Conservation (phyloP, 306 rosid genomes). For the Cucurbita moschata region DNA sequence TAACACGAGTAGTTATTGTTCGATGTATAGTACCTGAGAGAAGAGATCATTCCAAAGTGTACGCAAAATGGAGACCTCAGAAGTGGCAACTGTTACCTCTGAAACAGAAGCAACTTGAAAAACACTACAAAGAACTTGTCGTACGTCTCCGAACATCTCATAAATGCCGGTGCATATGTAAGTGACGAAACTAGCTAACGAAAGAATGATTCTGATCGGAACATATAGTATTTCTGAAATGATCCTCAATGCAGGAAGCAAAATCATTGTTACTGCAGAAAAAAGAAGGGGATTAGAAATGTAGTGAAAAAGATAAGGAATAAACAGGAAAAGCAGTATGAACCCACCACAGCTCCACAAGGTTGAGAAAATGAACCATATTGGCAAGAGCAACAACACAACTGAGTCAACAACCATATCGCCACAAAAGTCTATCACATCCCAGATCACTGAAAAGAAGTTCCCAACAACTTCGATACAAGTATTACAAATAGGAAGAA, state of each 20-base stretch:
- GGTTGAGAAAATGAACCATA: conserved; percentile 42
- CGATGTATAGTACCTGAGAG: conserved; percentile 47
- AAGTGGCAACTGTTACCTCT: conserved; percentile 39
- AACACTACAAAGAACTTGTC: conserved; percentile 41
- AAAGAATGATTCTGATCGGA: conserved; percentile 47
- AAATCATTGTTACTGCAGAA: conserved; percentile 42
- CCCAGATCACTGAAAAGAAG: conserved; percentile 43
- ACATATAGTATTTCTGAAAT: conserved; percentile 53
- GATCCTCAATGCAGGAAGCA: conserved; percentile 59
- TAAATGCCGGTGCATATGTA: conserved; percentile 18
- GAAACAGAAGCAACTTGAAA: conserved; percentile 59
- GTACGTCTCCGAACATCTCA: conserved; percentile 27
- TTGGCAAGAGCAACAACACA: conserved; percentile 48
- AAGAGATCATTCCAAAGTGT: conserved; percentile 90
- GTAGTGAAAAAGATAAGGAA: neutral
- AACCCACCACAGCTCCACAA: conserved; percentile 63
- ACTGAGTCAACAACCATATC: conserved; percentile 32
- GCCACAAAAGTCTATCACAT: conserved; percentile 34
- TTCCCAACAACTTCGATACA: conserved; percentile 30
- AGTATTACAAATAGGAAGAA: conserved; percentile 48
- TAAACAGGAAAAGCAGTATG: conserved; percentile 11
- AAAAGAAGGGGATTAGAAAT: neutral
- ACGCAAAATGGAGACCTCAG: conserved; percentile 75
- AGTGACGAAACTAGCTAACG: conserved; percentile 29
- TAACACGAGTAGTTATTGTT: neutral